phyloP scores from a whole-genome alignment of 169 alveolate species.

The Cryptosporidium baileyi region DNA sequence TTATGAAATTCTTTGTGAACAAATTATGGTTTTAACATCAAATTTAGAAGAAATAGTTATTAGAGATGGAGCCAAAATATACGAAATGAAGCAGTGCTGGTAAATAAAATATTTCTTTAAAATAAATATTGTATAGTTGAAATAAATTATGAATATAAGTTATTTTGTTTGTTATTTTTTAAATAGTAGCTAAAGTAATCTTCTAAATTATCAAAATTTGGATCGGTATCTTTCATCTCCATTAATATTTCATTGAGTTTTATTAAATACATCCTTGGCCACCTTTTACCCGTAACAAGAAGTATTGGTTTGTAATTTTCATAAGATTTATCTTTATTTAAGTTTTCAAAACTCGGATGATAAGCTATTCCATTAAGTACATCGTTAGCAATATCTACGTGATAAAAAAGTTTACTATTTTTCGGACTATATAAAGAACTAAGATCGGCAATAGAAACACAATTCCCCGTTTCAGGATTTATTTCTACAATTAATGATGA shows the following conservation, averaged over 20 bases:
- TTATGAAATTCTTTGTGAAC: slow-evolving; percentile 27
- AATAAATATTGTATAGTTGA: background rate
- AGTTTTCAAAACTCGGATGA: slow-evolving; percentile 14
- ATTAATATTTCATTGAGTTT: background rate
- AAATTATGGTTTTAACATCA: slow-evolving; percentile 28
- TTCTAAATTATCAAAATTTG: background rate
- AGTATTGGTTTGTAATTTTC: background rate
- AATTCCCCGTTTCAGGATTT: slow-evolving; percentile 38
- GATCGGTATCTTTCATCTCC: background rate
- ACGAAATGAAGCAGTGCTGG: slow-evolving; percentile 15
- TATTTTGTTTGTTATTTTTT: background rate
- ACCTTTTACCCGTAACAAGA: slow-evolving; percentile 66
- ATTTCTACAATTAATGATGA: slow-evolving; percentile 39
- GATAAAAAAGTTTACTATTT: slow-evolving; percentile 15
- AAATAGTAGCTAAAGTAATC: background rate
- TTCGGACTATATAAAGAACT: slow-evolving; percentile 31
- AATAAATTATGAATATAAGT: background rate
- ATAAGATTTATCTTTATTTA: background rate
- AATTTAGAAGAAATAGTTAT: slow-evolving; percentile 16
- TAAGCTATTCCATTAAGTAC: slow-evolving; percentile 66
- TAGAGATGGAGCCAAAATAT: slow-evolving; percentile 30
- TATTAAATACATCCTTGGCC: slow-evolving; percentile 57
- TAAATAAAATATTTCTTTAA: background rate
- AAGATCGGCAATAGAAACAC: slow-evolving; percentile 22
- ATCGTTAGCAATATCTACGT: slow-evolving; percentile 34